Base-by-base conservation (phyloP, 805 yeast genomes). In the Hagleromyces aurorensis region DNA sequence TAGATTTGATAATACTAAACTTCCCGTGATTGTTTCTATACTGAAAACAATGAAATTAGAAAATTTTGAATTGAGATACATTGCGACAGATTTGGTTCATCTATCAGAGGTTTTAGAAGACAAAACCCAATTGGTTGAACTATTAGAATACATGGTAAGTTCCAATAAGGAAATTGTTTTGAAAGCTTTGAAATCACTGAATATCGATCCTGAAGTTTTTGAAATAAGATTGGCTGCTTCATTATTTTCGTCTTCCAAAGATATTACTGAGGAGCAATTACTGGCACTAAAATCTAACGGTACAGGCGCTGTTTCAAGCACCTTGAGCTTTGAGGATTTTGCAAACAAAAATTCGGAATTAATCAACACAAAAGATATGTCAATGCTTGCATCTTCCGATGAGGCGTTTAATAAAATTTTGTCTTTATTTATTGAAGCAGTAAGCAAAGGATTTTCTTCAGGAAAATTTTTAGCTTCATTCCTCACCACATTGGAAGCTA, bases 151-250 rank as follows among this genome's bases (percentile, higher is more conserved):
- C 35, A 53, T 63, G 24, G 42, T 64, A 19, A 44, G 48, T 5
- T 42, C 46, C 4, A 52, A 69, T 30, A 59, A 64, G 36, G 59
- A 51, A 3, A 36, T 62, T 13, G 63, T 73, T 24, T 22, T 61
- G n/a, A 41, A 50, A n/a, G 56, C 61, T 15, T 46, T 73, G 28
- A 40, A 48, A 2, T 51, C 64, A 2, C 31, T 55, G 13, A 50
- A 57, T 12, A 31, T 67, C 13, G 45, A 58, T 12, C 36, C 72
- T 3, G 73, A 68, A 16, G 41, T 62, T 4, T 58, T 78, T 16
- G 87, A 78, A 59, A 70, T 85, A 65, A 65, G 69, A 31, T 59
- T 84, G 25, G 81, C 83, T 57, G 67, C 79, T 1, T 75, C 87
- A 1, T 56, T 85, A 29, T 52, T 56, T 20, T 37, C 43, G 3